Evolutionary conservation across 441 rosid species (phyloP), one percentile per base, ranked within the genome.

Genomic region (Brassica hybrid): DNA sequence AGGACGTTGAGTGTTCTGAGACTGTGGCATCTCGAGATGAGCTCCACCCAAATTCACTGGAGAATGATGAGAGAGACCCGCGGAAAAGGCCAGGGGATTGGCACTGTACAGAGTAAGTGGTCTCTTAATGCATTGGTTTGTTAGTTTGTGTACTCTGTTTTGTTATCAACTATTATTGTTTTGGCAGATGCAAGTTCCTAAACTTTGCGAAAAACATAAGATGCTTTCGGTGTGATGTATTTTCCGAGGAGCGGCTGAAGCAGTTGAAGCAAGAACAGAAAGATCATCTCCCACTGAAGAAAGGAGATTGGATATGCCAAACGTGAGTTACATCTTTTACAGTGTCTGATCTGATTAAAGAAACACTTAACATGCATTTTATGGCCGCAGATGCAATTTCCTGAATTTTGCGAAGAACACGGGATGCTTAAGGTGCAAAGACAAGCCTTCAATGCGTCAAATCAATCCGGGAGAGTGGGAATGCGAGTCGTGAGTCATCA

Each of bases 391-490:
- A 59, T 92, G 98, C 88, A 90, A 87, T 71, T 88, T 88, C 86
- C 73, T 92, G 73, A 92, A 94, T 81, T 94, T 92, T 73, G 87
- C 94, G 5, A 94, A 84, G 88, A 92, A 94, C 72, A 91, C 96
- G n/a, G 86, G 81, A 77, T 94, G 98, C 77, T 80, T 87, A 65
- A 86, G 76, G 73, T 92, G 98, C 84, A 84, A 83, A 81, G 97
- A 87, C 73, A 92, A 88, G 67, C 96, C 97, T 78, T 85, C 87
- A 18, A 82, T 80, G 77, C 86, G 97, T 67, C 90, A 81, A 21
- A 89, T 94, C 80, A 90, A 88, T 85, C 94, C 93, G 0, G 97
- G 98, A 78, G 97, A 94, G 65, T 94, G 98, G 97, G 95, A 92
- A 76, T 94, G 97, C 63, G 86, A 88, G 72, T 94, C 97, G 97